Percentiles rank a stretch among this genome's conserved stretches.
Evolutionary conservation across 345 rosid genomes (phyloP).

Genomic region (Turritis glabra): DNA sequence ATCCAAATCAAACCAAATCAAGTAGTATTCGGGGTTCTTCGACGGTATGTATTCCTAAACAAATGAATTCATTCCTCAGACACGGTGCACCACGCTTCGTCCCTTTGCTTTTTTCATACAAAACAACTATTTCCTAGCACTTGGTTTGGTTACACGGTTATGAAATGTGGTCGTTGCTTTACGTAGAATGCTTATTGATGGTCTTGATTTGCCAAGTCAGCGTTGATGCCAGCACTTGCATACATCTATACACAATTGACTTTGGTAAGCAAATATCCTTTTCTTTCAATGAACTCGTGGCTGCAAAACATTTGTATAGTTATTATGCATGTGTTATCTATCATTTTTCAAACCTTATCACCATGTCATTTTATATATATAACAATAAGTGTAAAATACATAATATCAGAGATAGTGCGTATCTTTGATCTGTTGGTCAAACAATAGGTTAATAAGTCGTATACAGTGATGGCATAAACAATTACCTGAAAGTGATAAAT

Average conservation of each 20-base stretch:
- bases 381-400: not conserved
- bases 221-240: constrained; percentile 12
- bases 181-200: not conserved
- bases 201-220: constrained; percentile 7
- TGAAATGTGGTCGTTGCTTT: not conserved
- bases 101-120: not conserved
- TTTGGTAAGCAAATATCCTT: not conserved
- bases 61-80: not conserved
- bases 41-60: no score
- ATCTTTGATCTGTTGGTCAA: constrained; percentile 19
- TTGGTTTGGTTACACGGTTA: not conserved
- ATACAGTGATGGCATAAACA: constrained; percentile 2
- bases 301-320: not conserved
- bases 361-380: not conserved
- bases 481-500: not conserved
- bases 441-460: constrained; percentile 10
- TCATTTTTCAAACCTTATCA: not conserved
- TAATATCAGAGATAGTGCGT: not conserved
- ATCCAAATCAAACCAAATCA: not conserved
- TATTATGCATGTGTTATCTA: not conserved
- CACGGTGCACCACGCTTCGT: no score
- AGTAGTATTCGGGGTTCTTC: not conserved
- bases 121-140: not conserved
- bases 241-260: constrained; percentile 5
- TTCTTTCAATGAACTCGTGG: not conserved